A percentile compares a stretch with the other conserved stretches of the same genome.
Evolutionary conservation across 352 stramenopile species (phyloP).

Genomic region (Pythium apleroticum): DNA sequence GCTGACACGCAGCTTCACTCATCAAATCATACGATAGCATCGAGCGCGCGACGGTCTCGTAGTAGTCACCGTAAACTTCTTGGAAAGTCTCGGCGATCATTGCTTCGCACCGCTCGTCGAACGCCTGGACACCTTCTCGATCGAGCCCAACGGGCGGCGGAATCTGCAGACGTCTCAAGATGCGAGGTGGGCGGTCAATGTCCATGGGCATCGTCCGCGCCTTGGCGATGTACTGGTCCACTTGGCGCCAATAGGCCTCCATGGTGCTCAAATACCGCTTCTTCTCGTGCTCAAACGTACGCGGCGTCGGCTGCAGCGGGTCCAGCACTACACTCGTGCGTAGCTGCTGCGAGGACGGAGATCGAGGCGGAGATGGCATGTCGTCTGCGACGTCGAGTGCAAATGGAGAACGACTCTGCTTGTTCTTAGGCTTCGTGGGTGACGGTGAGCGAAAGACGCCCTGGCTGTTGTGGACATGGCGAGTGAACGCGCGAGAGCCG

Average conservation of each 20-base stretch:
- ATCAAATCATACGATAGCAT: constrained; percentile 90
- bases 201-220: constrained; percentile 66
- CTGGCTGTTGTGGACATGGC: constrained; percentile 66
- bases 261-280: constrained; percentile 75
- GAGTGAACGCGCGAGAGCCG: constrained; percentile 54
- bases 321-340: constrained; percentile 38
- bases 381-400: constrained; percentile 40
- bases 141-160: constrained; percentile 51
- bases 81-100: constrained; percentile 77
- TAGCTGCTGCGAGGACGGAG: constrained; percentile 14
- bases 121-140: constrained; percentile 37
- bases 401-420: constrained; percentile 33
- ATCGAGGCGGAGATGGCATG: neutral
- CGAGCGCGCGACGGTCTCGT: constrained; percentile 64
- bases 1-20: constrained; percentile 60
- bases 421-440: constrained; percentile 31
- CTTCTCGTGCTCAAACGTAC: constrained; percentile 81
- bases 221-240: constrained; percentile 58
- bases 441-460: constrained; percentile 55
- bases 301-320: constrained; percentile 50
- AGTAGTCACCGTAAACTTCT: constrained; percentile 79
- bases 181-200: constrained; percentile 53
- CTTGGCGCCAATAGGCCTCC: constrained; percentile 80
- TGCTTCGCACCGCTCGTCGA: constrained; percentile 63
- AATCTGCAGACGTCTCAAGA: constrained; percentile 73